Evolutionary conservation across 805 yeast species (phyloP).

Genomic region (Sugiyamaella chiloensis): DNA sequence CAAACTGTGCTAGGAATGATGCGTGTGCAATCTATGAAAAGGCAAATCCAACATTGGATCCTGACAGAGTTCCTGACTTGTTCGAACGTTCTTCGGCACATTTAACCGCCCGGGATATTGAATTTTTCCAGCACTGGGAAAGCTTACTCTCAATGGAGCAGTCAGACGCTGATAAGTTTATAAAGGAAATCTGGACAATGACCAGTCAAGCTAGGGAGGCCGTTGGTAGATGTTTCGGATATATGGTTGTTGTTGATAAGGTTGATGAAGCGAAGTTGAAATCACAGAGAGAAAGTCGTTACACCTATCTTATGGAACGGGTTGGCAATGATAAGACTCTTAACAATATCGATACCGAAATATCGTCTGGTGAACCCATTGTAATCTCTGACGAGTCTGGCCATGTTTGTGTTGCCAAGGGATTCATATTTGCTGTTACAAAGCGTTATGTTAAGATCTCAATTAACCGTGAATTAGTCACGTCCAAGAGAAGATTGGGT

Average conservation of each 20-base stretch:
- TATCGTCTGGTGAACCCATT: slow-evolving; percentile 58
- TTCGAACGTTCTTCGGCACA: slow-evolving; percentile 53
- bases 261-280: slow-evolving; percentile 7
- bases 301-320: slow-evolving; percentile 16
- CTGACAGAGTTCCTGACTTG: slow-evolving; percentile 48
- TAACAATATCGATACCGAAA: slow-evolving; percentile 42
- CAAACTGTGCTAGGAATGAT: slow-evolving; percentile 55
- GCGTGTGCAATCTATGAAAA: slow-evolving; percentile 61
- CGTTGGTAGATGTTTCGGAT: slow-evolving; percentile 58
- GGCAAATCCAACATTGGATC: slow-evolving; percentile 55
- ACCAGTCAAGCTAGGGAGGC: slow-evolving; percentile 58
- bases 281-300: slow-evolving; percentile 17
- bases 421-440: slow-evolving; percentile 48
- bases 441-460: slow-evolving; percentile 46
- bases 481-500: slow-evolving; percentile 39
- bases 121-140: slow-evolving; percentile 74
- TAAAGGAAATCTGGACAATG: slow-evolving; percentile 67
- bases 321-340: slow-evolving; percentile 5
- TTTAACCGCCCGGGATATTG: slow-evolving; percentile 37
- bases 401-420: slow-evolving; percentile 69
- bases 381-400: slow-evolving; percentile 78
- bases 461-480: slow-evolving; percentile 52
- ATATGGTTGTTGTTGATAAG: slow-evolving; percentile 40
- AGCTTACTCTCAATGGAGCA: slow-evolving; percentile 71
- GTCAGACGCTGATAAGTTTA: slow-evolving; percentile 47